A percentile compares a stretch with the other conserved stretches of the same genome.
These are phyloP conservation scores for Clarireedia homoeocarpa DNA, from an alignment of 2,329 filamentous ascomycete genomes.

Conservation along the genomic window DNA sequence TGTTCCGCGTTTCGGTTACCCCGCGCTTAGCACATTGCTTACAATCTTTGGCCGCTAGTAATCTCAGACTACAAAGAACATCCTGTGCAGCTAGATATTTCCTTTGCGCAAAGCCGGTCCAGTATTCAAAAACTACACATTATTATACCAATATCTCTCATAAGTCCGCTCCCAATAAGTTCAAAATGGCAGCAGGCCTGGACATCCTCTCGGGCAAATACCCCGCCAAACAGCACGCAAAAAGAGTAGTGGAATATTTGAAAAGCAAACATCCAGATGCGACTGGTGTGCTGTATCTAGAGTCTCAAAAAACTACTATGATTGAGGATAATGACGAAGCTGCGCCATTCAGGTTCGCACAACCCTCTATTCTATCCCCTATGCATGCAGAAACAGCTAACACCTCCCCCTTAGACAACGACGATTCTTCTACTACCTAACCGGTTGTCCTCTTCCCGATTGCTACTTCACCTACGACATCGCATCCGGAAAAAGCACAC, in stretches of 20 bases:
- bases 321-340: slow-evolving; percentile 85
- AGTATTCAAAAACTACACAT: neutral
- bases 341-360: slow-evolving; percentile 63
- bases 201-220: slow-evolving; percentile 53
- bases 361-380: neutral
- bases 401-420: slow-evolving; percentile 55
- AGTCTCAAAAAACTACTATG: slow-evolving; percentile 72
- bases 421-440: slow-evolving; percentile 90
- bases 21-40: neutral
- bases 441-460: slow-evolving; percentile 74
- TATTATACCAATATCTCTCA: neutral
- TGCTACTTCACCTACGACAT: slow-evolving; percentile 78
- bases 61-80: neutral
- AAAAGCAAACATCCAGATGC: slow-evolving; percentile 55
- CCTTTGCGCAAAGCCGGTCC: neutral
- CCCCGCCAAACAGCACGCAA: slow-evolving; percentile 82
- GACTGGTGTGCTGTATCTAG: slow-evolving; percentile 75
- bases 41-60: neutral
- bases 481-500: slow-evolving; percentile 60
- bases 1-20: too few relatives aligned
- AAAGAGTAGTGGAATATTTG: slow-evolving; percentile 74
- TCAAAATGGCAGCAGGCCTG: neutral
- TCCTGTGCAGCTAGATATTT: neutral
- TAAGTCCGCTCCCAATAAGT: neutral
- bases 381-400: slow-evolving; percentile 1